Evolutionary conservation across 805 yeast species (phyloP).

Genomic region (Middelhovenomyces tepae): DNA sequence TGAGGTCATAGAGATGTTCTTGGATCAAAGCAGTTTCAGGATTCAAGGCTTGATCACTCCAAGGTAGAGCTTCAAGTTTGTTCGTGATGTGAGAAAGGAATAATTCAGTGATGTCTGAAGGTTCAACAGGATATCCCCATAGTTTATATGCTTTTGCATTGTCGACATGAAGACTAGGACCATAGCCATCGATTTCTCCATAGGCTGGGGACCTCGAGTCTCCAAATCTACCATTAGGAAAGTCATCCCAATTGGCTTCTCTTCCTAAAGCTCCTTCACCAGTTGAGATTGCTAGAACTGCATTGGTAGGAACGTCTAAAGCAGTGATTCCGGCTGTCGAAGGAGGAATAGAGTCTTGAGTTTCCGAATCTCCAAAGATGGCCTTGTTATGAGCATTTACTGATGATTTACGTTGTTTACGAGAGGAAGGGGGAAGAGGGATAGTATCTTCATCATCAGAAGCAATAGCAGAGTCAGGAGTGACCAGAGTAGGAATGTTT

Average conservation of each 20-base stretch:
- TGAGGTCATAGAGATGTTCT: constrained; percentile 76
- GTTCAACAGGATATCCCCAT: constrained; percentile 72
- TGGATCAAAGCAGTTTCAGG: constrained; percentile 91
- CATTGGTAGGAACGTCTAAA: constrained; percentile 30
- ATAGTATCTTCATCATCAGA: constrained; percentile 25
- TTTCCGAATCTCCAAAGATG: constrained; percentile 28
- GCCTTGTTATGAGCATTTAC: constrained; percentile 35
- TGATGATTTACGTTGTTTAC: constrained; percentile 13
- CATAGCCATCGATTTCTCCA: constrained; percentile 97
- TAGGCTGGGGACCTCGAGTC: constrained; percentile 93
- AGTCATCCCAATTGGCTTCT: constrained; percentile 96
- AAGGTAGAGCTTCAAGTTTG: constrained; percentile 73
- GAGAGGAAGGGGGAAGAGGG: constrained; percentile 7
- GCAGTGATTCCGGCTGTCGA: constrained; percentile 26
- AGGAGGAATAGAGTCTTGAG: constrained; percentile 16
- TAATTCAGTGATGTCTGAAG: constrained; percentile 52
- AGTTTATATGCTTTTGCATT: constrained; percentile 54
- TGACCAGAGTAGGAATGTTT: too few relatives aligned
- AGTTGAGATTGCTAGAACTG: constrained; percentile 65
- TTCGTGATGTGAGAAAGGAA: constrained; percentile 68
- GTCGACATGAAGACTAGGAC: constrained; percentile 76
- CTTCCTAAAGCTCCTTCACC: constrained; percentile 80
- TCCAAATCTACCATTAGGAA: constrained; percentile 92
- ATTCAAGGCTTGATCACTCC: constrained; percentile 80
- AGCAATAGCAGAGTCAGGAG: constrained; percentile 23